A percentile compares a stretch with the other conserved stretches of the same genome.
These are phyloP conservation scores for Groenewaldozyma auringiensis DNA, from an alignment of 1,139 yeast genomes.

Conservation along the genomic window DNA sequence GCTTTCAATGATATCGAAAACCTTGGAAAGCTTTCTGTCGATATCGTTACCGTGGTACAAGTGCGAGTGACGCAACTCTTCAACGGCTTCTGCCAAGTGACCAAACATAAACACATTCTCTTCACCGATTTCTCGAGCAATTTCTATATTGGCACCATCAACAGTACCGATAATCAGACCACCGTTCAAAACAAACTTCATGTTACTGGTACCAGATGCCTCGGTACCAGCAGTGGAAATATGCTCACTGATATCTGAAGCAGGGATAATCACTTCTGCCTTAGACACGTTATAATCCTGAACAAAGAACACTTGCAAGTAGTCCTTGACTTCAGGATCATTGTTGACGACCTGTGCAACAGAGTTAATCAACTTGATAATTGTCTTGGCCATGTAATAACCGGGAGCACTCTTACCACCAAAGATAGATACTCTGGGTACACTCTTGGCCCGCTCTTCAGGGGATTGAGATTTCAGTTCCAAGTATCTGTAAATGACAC, in stretches of 20 bases:
- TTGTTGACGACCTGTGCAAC: conserved; percentile 76
- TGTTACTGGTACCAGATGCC: conserved; percentile 92
- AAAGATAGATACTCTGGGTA: conserved; percentile 71
- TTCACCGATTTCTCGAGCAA: conserved; percentile 88
- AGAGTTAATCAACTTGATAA: conserved; percentile 75
- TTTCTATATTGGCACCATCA: conserved; percentile 95
- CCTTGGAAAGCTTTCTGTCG: conserved; percentile 50
- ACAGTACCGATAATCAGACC: conserved; percentile 93
- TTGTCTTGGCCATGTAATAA: conserved; percentile 87
- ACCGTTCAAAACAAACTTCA: conserved; percentile 92
- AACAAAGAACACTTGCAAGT: conserved; percentile 77
- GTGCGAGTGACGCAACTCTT: conserved; percentile 72
- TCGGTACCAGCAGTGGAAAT: conserved; percentile 98
- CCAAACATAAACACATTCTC: conserved; percentile 90
- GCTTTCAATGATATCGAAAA: conserved; percentile 57
- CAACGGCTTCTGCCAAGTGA: conserved; percentile 82
- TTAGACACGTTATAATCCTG: conserved; percentile 92
- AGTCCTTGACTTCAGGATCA: conserved; percentile 64
- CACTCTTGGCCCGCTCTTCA: conserved; percentile 58
- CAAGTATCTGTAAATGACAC: conserved; percentile 77
- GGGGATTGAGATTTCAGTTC: conserved; percentile 60
- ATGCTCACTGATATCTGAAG: conserved; percentile 85
- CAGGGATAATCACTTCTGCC: conserved; percentile 87
- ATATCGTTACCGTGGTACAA: conserved; percentile 42
- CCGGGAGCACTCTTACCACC: conserved; percentile 99